Evolutionary conservation across 495 filamentous ascomycete species (phyloP), one percentile per base, ranked within the genome.

Genomic region (Aspergillus steynii): DNA sequence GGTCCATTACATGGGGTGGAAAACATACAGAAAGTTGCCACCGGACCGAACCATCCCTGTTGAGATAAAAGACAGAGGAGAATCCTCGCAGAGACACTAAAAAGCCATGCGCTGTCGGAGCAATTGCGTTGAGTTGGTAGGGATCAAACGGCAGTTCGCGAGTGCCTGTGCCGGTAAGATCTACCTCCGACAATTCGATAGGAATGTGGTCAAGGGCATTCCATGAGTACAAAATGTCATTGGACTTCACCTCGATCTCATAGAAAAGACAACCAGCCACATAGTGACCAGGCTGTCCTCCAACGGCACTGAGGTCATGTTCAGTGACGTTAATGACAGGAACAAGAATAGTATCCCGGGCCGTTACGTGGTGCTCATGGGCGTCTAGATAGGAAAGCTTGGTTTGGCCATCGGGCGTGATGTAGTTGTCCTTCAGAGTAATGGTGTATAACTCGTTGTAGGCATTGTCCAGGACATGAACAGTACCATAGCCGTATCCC

Each of bases 331-430:
- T 53, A 80, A 77, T 78, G 29, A 78, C 74, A 20, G 76, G 72
- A 50, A 83, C 78, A 4, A 83, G 67, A n/a, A 82, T 78, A 4
- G 81, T 85, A 54, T 78, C 68, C 26, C 76, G 65, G 12, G 61
- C 47, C 4, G 76, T 78, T 53, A 80, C 71, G 29, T 6, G 2
- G 37, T 26, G 53, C 28, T 34, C 51, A 29, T 53, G 51, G 9
- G 2, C 5, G n/a, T 53, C 51, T n/a, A 32, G 51, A 31, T 56
- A 67, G 26, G 58, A 67, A 1, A 37, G 37, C 20, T 61, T 58
- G 8, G 31, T 37, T 0, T 61, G 31, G 55, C 55, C 48, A 29
- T 57, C 29, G 1, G 29, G 26, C 2, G 56, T 31, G 27, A 25
- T 29, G 55, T 65, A 60, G 53, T 66, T 47, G 29, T 53, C 63